These are phyloP conservation scores for Ceratobasidium papillatum DNA, from an alignment of 1,284 basidiomycete genomes.

Conservation along the genomic window DNA sequence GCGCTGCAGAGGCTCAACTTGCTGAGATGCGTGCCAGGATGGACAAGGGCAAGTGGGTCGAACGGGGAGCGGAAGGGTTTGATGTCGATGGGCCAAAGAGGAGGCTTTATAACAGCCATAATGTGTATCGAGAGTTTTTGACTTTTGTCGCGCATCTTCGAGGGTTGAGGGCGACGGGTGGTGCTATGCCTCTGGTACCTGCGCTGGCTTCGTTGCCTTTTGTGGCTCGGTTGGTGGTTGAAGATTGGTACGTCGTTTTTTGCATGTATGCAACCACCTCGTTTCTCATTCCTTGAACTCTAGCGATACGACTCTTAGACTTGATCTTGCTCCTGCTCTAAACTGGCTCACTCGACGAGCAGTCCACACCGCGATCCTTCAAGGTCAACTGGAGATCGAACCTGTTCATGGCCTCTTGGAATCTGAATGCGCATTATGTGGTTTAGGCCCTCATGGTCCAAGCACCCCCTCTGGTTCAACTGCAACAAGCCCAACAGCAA, in stretches of 20 bases:
- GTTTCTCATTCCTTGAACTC: not conserved
- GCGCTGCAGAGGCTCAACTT: conserved; percentile 62
- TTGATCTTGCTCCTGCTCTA: conserved; percentile 93
- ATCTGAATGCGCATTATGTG: conserved; percentile 46
- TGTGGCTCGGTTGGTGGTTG: conserved; percentile 78
- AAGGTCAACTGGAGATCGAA: conserved; percentile 89
- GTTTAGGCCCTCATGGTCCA: conserved; percentile 44
- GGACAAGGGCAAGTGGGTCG: conserved; percentile 75
- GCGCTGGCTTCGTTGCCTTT: conserved; percentile 83
- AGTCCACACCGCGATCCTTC: conserved; percentile 87
- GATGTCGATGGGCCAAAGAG: conserved; percentile 46
- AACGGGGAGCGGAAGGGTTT: conserved; percentile 50
- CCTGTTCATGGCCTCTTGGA: conserved; percentile 62
- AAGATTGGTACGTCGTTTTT: conserved; percentile 79
- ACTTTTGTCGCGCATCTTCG: conserved; percentile 85
- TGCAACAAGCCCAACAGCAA: conserved; percentile 39
- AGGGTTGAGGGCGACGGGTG: conserved; percentile 67
- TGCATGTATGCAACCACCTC: not conserved
- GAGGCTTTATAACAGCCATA: conserved; percentile 70
- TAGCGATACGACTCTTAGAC: conserved; percentile 90
- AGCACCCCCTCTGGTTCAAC: conserved; percentile 47
- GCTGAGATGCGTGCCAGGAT: conserved; percentile 58
- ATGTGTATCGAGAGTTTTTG: conserved; percentile 88
- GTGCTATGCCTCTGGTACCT: conserved; percentile 69
- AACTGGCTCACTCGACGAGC: conserved; percentile 92